phyloP scores from a whole-genome alignment of 2,329 filamentous ascomycete species.

The Alternaria burnsii region DNA sequence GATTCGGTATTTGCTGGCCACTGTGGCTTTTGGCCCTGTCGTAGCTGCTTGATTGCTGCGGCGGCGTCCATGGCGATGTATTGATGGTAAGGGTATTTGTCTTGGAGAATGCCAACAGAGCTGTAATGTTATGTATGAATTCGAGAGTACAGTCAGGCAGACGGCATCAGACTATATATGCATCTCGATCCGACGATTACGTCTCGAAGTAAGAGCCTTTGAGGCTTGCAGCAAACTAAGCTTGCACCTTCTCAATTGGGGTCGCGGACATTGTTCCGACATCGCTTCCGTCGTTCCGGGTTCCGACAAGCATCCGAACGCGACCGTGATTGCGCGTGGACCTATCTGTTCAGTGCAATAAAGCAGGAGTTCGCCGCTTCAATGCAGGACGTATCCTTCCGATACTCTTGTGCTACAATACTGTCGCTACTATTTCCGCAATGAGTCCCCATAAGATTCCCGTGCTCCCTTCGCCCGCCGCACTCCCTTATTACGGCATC shows the following conservation, averaged over 20 bases:
- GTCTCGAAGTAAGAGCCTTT: conserved; percentile 15
- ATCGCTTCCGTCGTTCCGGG: conserved; percentile 2
- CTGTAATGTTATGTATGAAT: background rate
- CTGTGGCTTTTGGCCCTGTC: conserved; percentile 40
- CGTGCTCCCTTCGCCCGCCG: conserved; percentile 31
- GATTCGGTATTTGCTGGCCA: conserved; percentile 37
- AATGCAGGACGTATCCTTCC: conserved; percentile 13
- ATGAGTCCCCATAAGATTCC: conserved; percentile 44
- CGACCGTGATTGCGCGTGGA: background rate
- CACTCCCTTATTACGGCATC: conserved; percentile 77
- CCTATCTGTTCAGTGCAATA: conserved; percentile 17
- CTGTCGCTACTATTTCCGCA: conserved; percentile 8
- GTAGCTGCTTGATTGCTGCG: conserved; percentile 36
- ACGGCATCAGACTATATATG: conserved; percentile 16
- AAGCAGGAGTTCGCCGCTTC: conserved; percentile 28
- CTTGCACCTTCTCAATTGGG: conserved; percentile 30
- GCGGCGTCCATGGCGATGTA: conserved; percentile 33
- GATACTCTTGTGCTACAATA: background rate
- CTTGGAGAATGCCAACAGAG: background rate
- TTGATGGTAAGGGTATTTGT: background rate
- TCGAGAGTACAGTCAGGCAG: background rate
- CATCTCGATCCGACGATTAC: conserved; percentile 15
- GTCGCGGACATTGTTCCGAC: conserved; percentile 12
- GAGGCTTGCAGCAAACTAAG: conserved; percentile 15
- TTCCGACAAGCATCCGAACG: conserved; percentile 18